A percentile compares a stretch with the other conserved stretches of the same genome.
phyloP scores from a whole-genome alignment of 2,329 filamentous ascomycete species.

The Scleromitrula shiraiana region DNA sequence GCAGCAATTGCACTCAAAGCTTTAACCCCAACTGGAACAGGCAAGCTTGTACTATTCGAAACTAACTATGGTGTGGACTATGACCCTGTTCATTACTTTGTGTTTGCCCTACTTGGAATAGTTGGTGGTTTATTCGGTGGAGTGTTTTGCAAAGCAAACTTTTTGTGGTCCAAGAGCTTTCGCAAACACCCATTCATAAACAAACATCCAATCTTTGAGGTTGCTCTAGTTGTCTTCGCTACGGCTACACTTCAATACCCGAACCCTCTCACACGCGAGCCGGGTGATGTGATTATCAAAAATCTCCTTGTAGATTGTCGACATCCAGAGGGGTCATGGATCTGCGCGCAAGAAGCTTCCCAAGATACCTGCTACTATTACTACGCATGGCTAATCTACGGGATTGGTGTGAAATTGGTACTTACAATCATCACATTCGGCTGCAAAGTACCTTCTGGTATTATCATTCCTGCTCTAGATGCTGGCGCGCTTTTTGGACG shows the following conservation, averaged over 20 bases:
- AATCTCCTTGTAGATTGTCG: constrained; percentile 49
- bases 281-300: constrained; percentile 48
- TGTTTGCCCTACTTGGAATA: constrained; percentile 48
- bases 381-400: constrained; percentile 43
- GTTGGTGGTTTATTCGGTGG: constrained; percentile 52
- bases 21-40: constrained; percentile 52
- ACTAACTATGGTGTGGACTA: constrained; percentile 52
- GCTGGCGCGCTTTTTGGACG: constrained; percentile 51
- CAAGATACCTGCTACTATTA: constrained; percentile 34
- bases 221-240: constrained; percentile 43
- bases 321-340: constrained; percentile 34
- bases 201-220: constrained; percentile 46
- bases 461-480: constrained; percentile 52
- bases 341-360: constrained; percentile 42
- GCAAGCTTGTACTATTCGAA: constrained; percentile 53
- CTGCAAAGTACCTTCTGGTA: constrained; percentile 50
- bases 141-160: constrained; percentile 50
- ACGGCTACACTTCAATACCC: constrained; percentile 49
- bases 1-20: constrained; percentile 48
- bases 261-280: constrained; percentile 45
- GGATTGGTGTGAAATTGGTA: constrained; percentile 45
- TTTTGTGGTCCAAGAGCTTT: constrained; percentile 48
- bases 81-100: constrained; percentile 44
- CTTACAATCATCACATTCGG: constrained; percentile 52
- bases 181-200: constrained; percentile 44